Percentiles rank a stretch among this genome's conserved stretches.
Evolutionary conservation across 2,329 filamentous ascomycete genomes (phyloP).

Genomic region (Pestalotiopsis sp.): DNA sequence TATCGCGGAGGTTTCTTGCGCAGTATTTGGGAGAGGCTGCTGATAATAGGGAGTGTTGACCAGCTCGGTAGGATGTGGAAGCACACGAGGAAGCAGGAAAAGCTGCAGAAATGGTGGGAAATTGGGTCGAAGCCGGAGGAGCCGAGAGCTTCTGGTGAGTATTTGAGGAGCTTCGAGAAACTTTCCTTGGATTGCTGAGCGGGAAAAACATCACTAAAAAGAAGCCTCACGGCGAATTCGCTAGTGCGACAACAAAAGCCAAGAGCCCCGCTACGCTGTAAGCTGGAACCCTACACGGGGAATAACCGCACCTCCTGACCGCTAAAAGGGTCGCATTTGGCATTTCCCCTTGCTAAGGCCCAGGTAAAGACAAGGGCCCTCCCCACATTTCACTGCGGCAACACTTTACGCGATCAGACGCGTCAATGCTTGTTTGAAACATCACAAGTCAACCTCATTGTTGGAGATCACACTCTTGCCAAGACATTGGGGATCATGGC

Average conservation of each 20-base stretch:
- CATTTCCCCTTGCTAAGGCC: not conserved
- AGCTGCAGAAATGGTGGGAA: conserved; percentile 2
- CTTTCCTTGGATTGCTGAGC: not conserved
- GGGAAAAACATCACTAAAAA: conserved; percentile 4
- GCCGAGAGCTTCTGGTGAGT: not conserved
- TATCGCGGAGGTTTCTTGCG: not conserved
- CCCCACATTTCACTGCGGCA: not conserved
- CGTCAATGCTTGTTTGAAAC: not conserved
- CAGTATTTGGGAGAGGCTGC: not conserved
- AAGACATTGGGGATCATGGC: conserved; percentile 26
- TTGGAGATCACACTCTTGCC: not conserved
- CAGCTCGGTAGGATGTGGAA: not conserved
- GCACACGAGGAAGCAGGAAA: not conserved
- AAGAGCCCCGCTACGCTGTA: not conserved
- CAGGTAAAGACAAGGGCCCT: not conserved
- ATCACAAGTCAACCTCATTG: not conserved
- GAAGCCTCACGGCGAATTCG: not conserved
- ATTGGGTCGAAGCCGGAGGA: not conserved
- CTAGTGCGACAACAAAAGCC: conserved; percentile 1
- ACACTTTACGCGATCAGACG: conserved; percentile 7
- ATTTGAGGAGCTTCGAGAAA: conserved; percentile 1
- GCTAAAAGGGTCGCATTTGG: not conserved
- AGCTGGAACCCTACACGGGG: not conserved
- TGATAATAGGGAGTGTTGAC: not conserved
- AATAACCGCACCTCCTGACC: not conserved